Evolutionary conservation across 495 filamentous ascomycete genomes (phyloP), one percentile per base, ranked within the genome.

Genomic region (Aspergillus diversus): DNA sequence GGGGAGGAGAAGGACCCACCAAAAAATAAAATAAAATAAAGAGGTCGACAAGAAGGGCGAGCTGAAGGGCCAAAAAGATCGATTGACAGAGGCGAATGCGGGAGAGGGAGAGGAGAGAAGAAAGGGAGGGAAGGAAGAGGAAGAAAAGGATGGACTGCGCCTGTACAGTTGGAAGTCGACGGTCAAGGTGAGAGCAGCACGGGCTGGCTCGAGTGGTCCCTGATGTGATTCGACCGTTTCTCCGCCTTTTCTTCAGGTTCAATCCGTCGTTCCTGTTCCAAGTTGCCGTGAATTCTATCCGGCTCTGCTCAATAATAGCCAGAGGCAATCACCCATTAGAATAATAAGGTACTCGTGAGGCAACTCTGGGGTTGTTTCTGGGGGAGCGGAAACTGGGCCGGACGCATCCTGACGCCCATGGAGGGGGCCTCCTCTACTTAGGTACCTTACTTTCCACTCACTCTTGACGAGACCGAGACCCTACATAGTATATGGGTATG

Each of bases 261-360:
- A n/a, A 15, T 27, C 21, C 42, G n/a, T 43, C 33, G 32, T 21
- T 34, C 52, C 31, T 12, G 12, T 33, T 55, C 17, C 37, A 16
- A 15, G 61, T 52, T 73, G 65, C 71, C 69, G 66, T 65, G 69
- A 67, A 64, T 71, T 34, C 42, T 64, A 73, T 57, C 71, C 71
- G 70, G 61, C 21, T 27, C 21, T 27, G 21, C 21, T 27, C 21
- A 27, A 27, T 27, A 27, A 27, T n/a, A n/a, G n/a, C 21, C 21
- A 27, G 21, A 27, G 21, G 21, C 21, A 27, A 27, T 27, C 21
- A 27, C 21, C 21, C 21, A 27, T 2, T 27, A 27, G 21, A 27
- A 27, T 27, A 27, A 27, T 27, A 27, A 27, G 21, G 21, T 27
- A 27, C 21, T 27, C 21, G 21, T 27, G 21, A 27, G 21, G 21